Base-by-base conservation (phyloP, 2,329 filamentous ascomycete species). In the Phoma herbarum region DNA sequence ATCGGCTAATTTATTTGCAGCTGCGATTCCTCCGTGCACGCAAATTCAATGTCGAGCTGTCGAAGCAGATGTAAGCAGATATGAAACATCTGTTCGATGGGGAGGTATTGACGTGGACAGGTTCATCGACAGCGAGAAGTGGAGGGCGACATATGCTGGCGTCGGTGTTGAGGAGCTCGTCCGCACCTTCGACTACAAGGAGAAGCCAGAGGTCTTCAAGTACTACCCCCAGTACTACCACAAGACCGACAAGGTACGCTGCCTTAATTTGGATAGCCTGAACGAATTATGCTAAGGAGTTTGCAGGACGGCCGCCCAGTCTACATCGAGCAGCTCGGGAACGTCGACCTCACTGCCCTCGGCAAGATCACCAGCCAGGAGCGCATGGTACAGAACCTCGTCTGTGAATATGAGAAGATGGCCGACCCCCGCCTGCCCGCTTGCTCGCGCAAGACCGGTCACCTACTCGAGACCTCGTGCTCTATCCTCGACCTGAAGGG, bases 201-300 rank as follows among this genome's bases (percentile, higher is more conserved):
- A 97, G 85, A 95, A 94, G 80, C 77, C 86, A 54, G 78, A 94
- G 75, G 86, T 99, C 59, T 91, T 91, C 79, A 83, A 94, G 80
- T 97, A 91, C 84, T 99, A 99, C 82, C 92, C 92, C 46, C 95
- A 99, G 82, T 99, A 95, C 84, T 99, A 99, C 83, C 95, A 99
- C 86, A 97, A 97, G 84, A 94, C 88, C 12, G 92, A 95, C 81
- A 93, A 92, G 78, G 85, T 86, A 75, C 20, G 74, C 63, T 39
- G 18, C 20, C 31, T 5, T n/a, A 35, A n/a, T n/a, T 9, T 7
- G 9, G 14, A 35, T 16, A 18, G 16, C n/a, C 16, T 8, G n/a
- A 18, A 18, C 29, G 31, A 35, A n/a, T 7, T 14, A 9, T 33
- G 23, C 51, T 69, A 46, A 67, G 7, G 43, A 11, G 42, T 14